A percentile compares a stretch with the other conserved stretches of the same genome.
Conservation (phyloP, 495 filamentous ascomycete genomes). For the Aspergillus indologenus region DNA sequence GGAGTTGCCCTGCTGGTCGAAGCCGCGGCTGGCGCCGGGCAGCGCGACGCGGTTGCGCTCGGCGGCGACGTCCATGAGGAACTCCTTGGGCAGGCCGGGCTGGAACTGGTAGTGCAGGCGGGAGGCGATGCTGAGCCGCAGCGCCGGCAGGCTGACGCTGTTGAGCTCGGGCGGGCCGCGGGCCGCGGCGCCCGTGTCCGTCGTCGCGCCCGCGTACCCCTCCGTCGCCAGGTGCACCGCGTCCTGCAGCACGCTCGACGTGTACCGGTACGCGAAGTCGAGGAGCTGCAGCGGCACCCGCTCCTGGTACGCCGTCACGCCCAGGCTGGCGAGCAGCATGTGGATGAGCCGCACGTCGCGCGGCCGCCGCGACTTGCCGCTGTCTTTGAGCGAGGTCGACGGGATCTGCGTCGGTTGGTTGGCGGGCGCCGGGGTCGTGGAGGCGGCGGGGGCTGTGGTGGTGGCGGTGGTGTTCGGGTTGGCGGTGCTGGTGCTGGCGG, state of each 20-base stretch:
- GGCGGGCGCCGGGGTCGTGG: constrained; percentile 14
- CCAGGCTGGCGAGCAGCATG: constrained; percentile 80
- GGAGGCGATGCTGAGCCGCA: constrained; percentile 63
- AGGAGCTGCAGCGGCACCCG: constrained; percentile 91
- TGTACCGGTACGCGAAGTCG: constrained; percentile 93
- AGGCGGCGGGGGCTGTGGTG: neutral
- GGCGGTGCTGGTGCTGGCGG: constrained; percentile 19
- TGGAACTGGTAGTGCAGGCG: constrained; percentile 65
- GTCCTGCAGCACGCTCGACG: constrained; percentile 49
- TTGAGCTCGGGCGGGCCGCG: constrained; percentile 37
- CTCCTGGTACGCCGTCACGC: constrained; percentile 87
- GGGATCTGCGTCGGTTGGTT: constrained; percentile 42
- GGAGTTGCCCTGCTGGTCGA: constrained; percentile 27
- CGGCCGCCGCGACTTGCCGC: constrained; percentile 66
- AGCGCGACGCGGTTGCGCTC: constrained; percentile 79
- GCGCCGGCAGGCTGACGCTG: constrained; percentile 51
- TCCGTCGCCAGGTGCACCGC: constrained; percentile 52
- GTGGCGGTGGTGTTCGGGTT: constrained; percentile 13
- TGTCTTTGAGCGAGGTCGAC: constrained; percentile 56
- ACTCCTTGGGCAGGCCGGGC: constrained; percentile 74
- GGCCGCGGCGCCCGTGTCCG: constrained; percentile 22
- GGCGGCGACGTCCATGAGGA: constrained; percentile 74
- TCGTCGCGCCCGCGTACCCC: constrained; percentile 45
- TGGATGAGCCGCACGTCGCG: constrained; percentile 90
- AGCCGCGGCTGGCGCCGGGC: constrained; percentile 73